Evolutionary conservation across 768 basidiomycete species (phyloP).

Genomic region (Suillus brevipes): DNA sequence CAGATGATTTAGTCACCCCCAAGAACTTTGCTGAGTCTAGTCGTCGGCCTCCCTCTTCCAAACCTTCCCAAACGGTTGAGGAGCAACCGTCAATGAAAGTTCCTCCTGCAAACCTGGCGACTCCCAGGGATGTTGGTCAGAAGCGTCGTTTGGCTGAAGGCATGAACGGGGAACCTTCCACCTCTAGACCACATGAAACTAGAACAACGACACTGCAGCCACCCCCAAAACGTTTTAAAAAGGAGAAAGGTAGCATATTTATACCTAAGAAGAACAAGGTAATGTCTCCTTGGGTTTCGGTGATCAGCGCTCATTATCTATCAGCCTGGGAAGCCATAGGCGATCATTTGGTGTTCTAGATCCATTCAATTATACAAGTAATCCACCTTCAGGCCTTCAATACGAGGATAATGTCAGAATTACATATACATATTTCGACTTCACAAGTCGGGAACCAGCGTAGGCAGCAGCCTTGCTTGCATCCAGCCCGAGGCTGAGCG

Average conservation of each 20-base stretch:
- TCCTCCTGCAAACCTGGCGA: conserved; percentile 1
- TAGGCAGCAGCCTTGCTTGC: neutral
- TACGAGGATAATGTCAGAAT: neutral
- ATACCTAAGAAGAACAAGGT: conserved; percentile 57
- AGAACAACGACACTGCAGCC: conserved; percentile 29
- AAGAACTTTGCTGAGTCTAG: conserved; percentile 33
- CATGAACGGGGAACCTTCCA: conserved; percentile 16
- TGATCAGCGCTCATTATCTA: neutral
- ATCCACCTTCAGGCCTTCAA: neutral
- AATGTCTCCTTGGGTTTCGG: neutral
- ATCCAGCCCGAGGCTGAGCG: neutral
- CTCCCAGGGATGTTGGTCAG: conserved; percentile 9
- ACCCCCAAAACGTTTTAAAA: conserved; percentile 32
- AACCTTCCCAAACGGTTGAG: neutral
- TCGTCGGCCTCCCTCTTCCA: conserved; percentile 16
- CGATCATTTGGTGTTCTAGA: neutral
- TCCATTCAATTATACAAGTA: conserved; percentile 1
- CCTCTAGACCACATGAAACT: conserved; percentile 19
- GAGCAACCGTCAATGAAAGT: conserved; percentile 10
- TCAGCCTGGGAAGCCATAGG: conserved; percentile 5
- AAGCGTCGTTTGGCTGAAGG: conserved; percentile 21
- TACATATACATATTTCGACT: too few relatives aligned
- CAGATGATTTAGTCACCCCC: conserved; percentile 41
- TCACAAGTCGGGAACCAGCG: too few relatives aligned
- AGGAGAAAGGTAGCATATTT: conserved; percentile 47